phyloP scores from a whole-genome alignment of 2,329 filamentous ascomycete species.

The Colletotrichum limetticola region DNA sequence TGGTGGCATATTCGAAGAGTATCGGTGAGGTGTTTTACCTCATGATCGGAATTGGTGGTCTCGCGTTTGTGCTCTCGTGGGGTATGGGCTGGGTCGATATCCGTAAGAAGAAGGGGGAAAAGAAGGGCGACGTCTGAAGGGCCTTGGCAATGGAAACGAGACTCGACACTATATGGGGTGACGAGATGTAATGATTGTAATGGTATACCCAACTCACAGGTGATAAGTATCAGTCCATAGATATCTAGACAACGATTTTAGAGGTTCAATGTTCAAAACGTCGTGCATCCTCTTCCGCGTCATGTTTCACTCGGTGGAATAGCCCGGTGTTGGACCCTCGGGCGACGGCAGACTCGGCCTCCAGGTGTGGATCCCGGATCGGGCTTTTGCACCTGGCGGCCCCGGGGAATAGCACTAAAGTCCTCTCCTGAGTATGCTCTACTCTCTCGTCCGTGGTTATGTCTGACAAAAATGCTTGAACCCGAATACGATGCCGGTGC shows the following conservation, averaged over 20 bases:
- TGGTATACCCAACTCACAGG: not conserved
- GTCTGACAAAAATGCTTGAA: not conserved
- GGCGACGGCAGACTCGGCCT: not conserved
- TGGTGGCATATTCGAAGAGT: constrained; percentile 52
- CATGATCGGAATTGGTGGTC: constrained; percentile 43
- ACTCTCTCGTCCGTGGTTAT: not conserved
- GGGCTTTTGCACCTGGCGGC: not conserved
- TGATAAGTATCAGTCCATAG: not conserved
- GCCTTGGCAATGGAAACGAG: not conserved
- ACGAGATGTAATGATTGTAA: not conserved
- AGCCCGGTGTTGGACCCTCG: not conserved
- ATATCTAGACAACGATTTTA: not conserved
- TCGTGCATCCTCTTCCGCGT: not conserved
- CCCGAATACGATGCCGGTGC: constrained; percentile 12
- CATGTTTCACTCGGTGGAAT: not conserved
- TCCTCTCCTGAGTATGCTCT: not conserved
- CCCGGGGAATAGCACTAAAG: not conserved
- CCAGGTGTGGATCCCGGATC: not conserved
- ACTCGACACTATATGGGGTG: not conserved
- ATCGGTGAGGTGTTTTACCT: constrained; percentile 44
- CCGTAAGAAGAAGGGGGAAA: constrained; percentile 45
- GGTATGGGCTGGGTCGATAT: constrained; percentile 60
- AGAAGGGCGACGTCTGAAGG: not conserved
- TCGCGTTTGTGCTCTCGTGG: constrained; percentile 48
- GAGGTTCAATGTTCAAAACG: too few species aligned